Conservation (phyloP, 2,329 filamentous ascomycete species). For the Trichophyton schoenleinii region DNA sequence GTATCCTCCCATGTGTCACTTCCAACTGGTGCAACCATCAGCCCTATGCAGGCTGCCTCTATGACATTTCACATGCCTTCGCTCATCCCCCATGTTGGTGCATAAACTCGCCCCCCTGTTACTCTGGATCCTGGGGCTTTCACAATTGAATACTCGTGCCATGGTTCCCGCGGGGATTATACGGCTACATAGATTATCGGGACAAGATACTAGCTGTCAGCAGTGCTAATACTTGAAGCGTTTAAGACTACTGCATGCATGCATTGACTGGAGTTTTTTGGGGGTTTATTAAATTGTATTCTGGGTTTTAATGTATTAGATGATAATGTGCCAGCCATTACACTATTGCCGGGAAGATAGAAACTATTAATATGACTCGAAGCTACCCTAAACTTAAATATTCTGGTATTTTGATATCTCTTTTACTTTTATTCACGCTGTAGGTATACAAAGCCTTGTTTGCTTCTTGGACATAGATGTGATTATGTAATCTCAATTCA, state of each 20-base stretch:
- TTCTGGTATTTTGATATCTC: neutral
- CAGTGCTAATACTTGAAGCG: neutral
- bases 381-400: neutral
- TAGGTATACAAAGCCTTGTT: too few species aligned
- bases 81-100: neutral
- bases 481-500: too few species aligned
- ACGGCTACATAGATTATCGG: neutral
- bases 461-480: too few species aligned
- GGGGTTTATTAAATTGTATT: neutral
- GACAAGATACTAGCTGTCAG: neutral
- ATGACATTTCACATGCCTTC: neutral
- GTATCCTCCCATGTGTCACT: neutral
- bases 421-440: neutral
- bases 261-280: neutral
- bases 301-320: neutral
- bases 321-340: neutral
- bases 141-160: neutral
- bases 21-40: neutral
- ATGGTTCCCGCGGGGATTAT: neutral
- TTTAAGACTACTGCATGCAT: neutral
- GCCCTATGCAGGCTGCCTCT: neutral
- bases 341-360: neutral
- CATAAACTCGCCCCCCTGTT: neutral
- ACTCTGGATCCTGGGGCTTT: neutral
- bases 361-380: neutral